These are phyloP conservation scores for Grosmannia huntii DNA, from an alignment of 2,329 filamentous ascomycete species.

Conservation along the genomic window DNA sequence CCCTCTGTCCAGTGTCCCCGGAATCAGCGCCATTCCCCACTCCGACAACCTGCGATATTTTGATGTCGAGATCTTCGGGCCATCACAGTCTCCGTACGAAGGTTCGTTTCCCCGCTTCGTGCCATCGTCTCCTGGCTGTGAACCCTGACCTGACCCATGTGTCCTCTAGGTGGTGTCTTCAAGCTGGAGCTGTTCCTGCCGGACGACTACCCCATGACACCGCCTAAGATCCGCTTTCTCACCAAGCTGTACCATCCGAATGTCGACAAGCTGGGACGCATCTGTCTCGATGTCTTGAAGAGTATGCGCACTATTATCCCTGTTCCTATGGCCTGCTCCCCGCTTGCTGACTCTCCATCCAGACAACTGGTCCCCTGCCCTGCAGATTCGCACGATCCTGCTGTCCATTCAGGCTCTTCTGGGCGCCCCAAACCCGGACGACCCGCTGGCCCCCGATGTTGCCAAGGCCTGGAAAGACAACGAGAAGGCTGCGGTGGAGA, in stretches of 20 bases:
- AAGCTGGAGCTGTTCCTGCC: conserved; percentile 95
- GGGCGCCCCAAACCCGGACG: conserved; percentile 92
- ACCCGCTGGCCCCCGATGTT: conserved; percentile 95
- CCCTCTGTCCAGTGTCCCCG: conserved; percentile 58
- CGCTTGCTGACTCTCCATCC: not conserved
- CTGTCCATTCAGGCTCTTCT: conserved; percentile 95
- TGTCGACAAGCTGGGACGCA: conserved; percentile 92
- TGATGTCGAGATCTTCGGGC: conserved; percentile 91
- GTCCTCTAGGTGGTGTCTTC: conserved; percentile 61
- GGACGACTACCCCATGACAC: conserved; percentile 98
- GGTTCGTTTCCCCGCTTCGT: conserved; percentile 33
- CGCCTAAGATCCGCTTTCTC: conserved; percentile 94
- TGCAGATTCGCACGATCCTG: conserved; percentile 97
- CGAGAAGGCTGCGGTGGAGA: conserved; percentile 81
- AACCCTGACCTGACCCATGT: not conserved
- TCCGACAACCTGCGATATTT: conserved; percentile 98
- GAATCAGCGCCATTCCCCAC: conserved; percentile 90
- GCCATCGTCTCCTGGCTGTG: not conserved
- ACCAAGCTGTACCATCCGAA: conserved; percentile 99
- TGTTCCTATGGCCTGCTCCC: not conserved
- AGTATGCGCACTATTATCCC: conserved; percentile 37
- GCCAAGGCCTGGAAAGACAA: conserved; percentile 98
- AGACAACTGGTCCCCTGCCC: conserved; percentile 98
- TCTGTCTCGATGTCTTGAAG: conserved; percentile 94
- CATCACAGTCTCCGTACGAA: conserved; percentile 87